Conservation (phyloP, 768 basidiomycete species). For the Baorangia bicolor region DNA sequence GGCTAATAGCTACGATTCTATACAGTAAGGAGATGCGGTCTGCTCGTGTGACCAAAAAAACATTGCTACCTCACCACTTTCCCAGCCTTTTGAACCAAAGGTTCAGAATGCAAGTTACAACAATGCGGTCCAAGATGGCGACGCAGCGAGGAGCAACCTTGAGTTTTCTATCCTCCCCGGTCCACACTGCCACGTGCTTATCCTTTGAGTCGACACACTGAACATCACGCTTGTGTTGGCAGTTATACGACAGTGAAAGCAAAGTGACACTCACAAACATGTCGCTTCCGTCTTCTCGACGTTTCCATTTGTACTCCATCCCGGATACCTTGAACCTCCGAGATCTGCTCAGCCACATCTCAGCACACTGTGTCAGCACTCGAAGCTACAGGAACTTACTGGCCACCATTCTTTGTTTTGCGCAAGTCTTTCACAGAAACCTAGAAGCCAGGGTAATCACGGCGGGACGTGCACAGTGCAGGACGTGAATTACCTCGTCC, state of each 20-base stretch:
- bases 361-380: background rate
- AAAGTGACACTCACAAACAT: conserved; percentile 41
- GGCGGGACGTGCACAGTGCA: background rate
- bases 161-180: conserved; percentile 37
- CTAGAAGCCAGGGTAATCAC: conserved; percentile 21
- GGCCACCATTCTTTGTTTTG: conserved; percentile 49
- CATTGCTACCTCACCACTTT: conserved; percentile 37
- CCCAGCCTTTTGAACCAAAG: conserved; percentile 47
- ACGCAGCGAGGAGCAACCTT: conserved; percentile 41
- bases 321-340: conserved; percentile 52
- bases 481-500: conserved; percentile 36
- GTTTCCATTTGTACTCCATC: conserved; percentile 59
- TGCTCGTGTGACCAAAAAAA: background rate
- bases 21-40: conserved; percentile 6
- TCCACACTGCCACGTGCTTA: conserved; percentile 49
- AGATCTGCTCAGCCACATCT: conserved; percentile 36
- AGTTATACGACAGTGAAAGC: background rate
- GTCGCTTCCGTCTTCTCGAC: conserved; percentile 41
- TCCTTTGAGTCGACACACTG: conserved; percentile 53
- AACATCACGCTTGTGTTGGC: background rate
- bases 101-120: conserved; percentile 54
- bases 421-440: conserved; percentile 48
- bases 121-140: conserved; percentile 46
- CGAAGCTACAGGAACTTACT: conserved; percentile 33
- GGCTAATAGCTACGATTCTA: background rate